Evolutionary conservation across 345 rosid species (phyloP), one percentile per base, ranked within the genome.

Genomic region (Cardamine resedifolia): DNA sequence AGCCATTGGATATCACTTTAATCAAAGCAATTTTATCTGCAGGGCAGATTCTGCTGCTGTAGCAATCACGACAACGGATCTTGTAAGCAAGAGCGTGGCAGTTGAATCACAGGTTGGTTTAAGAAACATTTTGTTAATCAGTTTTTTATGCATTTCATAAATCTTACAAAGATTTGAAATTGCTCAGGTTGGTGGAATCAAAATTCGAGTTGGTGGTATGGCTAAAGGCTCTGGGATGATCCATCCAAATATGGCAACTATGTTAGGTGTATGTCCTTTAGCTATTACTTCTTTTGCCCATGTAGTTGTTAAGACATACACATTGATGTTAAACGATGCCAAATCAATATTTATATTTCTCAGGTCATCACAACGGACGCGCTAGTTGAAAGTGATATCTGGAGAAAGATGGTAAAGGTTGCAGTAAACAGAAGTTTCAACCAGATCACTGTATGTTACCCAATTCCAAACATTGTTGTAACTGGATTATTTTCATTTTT

Each of bases 211-310:
- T 73, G 99, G 99, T 5, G 99, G 99, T 74, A 95, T 95, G 89
- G 96, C 96, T 20, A 95, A 91, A 76, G 99, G 99, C 77, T 95
- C 98, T 24, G 98, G 99, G 51, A 95, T 95, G 99, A 91, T 95
- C 72, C 99, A 90, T 75, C 97, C 99, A 55, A 90, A 95, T 75
- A 90, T 95, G 99, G 99, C 96, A 44, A 95, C 96, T 60, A 77
- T 91, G 96, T 85, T 95, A 61, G 96, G 99, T 76, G 98, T 90
- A 91, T 58, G 94, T 77, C 44, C 74, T 74, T 74, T 51, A 18
- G 34, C 36, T 65, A 24, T 77, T 59, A 67, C 48, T 53, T 33
- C 47, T 28, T 63, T 47, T 56, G 31, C 0, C 53, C 23, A 7
- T 18, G 0, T 43, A 47, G 6, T 1, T 2, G 19, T 30, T 60